Base-by-base conservation (phyloP, 208 protist species). In the Leishmania lainsoni region DNA sequence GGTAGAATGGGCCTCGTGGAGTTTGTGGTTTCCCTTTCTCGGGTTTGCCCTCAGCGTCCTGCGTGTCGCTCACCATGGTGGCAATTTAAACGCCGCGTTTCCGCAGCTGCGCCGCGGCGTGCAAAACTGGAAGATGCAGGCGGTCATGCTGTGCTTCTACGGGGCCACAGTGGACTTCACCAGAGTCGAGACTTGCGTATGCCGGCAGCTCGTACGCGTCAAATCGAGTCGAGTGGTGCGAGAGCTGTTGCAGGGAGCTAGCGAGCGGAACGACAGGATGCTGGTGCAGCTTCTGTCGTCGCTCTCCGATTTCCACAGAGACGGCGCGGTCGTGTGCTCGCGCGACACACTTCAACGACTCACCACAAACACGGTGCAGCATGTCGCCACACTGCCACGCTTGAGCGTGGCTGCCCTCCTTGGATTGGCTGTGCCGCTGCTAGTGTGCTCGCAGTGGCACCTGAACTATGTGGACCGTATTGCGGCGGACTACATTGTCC, bases 81-180 rank as follows among this genome's bases (percentile, higher is more conserved):
- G 75, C 54, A 45, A 74, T n/a, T 56, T 72, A 4, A 45, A 76
- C 12, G 68, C 42, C 29, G 81, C 54, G n/a, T 61, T 79, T 12
- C 81, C 20, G 0, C 29, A 26, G 68, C 1, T 80, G 16, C 75
- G 63, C 0, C 75, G 56, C 48, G 39, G 45, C 32, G 68, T 61
- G 26, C n/a, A 45, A 2, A 58, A 65, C 32, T 68, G 42, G 29
- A 22, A 32, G 5, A 51, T 76, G 42, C 52, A 63, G 68, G 69
- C 69, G 20, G 56, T 78, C 20, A 71, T 80, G 81, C 59, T 79
- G 45, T 76, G 63, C 48, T 84, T 84, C 69, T 84, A 80, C 69
- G 81, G 81, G 8, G 75, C 48, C 8, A 48, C 66, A 26, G 75
- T 84, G 16, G 78, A 77, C 14, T 79, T 80, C 32, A 39, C 63